Conservation (phyloP, 2,329 filamentous ascomycete genomes). For the Phialophora expanda region DNA sequence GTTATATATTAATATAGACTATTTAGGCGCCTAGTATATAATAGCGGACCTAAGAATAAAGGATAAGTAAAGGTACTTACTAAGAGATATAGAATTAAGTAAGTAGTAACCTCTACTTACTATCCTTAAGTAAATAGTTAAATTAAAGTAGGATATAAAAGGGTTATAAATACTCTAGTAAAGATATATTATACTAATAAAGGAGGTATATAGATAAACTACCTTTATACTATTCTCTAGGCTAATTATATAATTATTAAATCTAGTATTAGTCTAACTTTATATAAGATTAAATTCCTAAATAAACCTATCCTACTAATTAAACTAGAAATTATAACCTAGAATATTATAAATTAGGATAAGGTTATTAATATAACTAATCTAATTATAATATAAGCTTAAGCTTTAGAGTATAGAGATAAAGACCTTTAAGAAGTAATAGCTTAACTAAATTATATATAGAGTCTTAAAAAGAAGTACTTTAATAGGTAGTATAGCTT, state of each 20-base stretch:
- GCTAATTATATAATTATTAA: conserved; percentile 2
- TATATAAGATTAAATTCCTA: conserved; percentile 7
- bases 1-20: no score
- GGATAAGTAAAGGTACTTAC: neutral
- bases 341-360: conserved; percentile 5
- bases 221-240: conserved; percentile 3
- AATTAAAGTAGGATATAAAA: conserved; percentile 6
- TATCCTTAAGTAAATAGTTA: neutral
- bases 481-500: conserved; percentile 9
- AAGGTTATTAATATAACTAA: neutral
- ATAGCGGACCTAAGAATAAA: conserved; percentile 1
- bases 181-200: neutral
- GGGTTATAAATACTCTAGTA: neutral
- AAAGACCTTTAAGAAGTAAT: neutral
- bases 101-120: neutral
- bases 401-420: neutral
- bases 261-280: neutral
- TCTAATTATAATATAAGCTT: neutral
- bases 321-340: no score
- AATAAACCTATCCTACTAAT: no score
- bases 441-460: neutral
- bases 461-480: neutral
- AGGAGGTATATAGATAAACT: conserved; percentile 2
- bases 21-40: neutral
- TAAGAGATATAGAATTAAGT: neutral